A percentile compares a stretch with the other conserved stretches of the same genome.
These are phyloP conservation scores for Streptanthus diversifolius DNA, from an alignment of 345 rosid species.

Conservation along the genomic window DNA sequence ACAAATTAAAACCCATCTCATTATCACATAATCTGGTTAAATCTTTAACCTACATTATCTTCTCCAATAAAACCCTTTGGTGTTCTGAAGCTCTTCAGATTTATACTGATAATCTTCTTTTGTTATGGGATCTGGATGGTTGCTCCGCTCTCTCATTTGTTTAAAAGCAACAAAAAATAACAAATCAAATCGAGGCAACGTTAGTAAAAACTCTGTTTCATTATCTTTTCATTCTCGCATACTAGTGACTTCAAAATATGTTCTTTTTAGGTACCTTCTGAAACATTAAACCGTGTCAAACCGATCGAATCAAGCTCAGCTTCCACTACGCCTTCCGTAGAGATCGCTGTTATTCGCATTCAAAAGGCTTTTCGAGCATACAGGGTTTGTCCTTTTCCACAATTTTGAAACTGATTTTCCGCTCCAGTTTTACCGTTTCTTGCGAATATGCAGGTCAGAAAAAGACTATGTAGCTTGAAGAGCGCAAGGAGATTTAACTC, in stretches of 20 bases:
- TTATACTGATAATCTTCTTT: constrained; percentile 4
- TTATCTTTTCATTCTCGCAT: neutral
- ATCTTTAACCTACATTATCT: neutral
- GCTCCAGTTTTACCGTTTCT: neutral
- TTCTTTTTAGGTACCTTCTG: constrained; percentile 44
- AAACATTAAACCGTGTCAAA: constrained; percentile 42
- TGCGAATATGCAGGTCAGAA: constrained; percentile 54
- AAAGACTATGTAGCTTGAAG: constrained; percentile 39
- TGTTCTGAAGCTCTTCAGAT: neutral
- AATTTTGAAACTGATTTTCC: neutral
- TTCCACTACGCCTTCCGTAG: constrained; percentile 21
- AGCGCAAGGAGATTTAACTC: constrained; percentile 57
- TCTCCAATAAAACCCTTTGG: neutral
- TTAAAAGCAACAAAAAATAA: constrained; percentile 39
- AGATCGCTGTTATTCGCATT: constrained; percentile 52
- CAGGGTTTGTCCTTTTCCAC: constrained; percentile 34
- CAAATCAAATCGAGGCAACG: constrained; percentile 48
- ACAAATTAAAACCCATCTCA: constrained; percentile 1
- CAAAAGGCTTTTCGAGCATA: constrained; percentile 61
- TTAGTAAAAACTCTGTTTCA: constrained; percentile 21
- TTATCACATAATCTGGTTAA: neutral
- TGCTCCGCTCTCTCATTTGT: constrained; percentile 44
- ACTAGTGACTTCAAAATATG: neutral
- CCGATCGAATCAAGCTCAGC: constrained; percentile 20
- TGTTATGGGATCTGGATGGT: constrained; percentile 56